Evolutionary conservation across 2,329 filamentous ascomycete species (phyloP), one percentile per base, ranked within the genome.

Genomic region (Cryphonectria nitschkei): DNA sequence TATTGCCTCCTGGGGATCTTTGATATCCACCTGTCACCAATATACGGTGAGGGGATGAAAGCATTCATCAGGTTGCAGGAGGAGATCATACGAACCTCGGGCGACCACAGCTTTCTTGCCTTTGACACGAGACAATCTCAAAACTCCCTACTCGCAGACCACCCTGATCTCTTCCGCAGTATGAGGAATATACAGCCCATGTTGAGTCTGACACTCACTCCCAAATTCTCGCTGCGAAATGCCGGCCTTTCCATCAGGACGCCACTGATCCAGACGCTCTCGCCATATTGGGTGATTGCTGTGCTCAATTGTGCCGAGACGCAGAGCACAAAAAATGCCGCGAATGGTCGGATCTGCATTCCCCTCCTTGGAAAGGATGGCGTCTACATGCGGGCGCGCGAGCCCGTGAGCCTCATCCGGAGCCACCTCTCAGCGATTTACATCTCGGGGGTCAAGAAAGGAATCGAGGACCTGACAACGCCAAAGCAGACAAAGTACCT

Each of bases 251-350:
- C 74, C 2, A 71, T 75, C 16, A 68, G 67, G 13, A 75, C 74
- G 13, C 74, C 74, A 5, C 72, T 75, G 2, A 74, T 75, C 62
- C 65, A 62, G 39, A 75, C 74, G 9, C 69, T 75, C 32, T 75
- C 74, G 1, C 74, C 74, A 5, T 72, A 73, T 58, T 75, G 74
- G 76, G 81, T 86, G 65, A 84, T 86, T 73, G 84, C 86, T 67
- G 84, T 85, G 1, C 79, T 87, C 29, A 75, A 86, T 1, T 84
- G 81, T 72, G 83, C 84, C 11, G 81, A 83, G 68, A 78, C 81
- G 37, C 81, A 80, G 37, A 75, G 80, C 7, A 76, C 80, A 58
- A 78, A 84, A 75, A 79, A 84, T 76, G 84, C 85, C 82, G 78
- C 81, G 14, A 83, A 83, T 1, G 83, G 84, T 56, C 76, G 85